phyloP scores from a whole-genome alignment of 2,329 filamentous ascomycete genomes.

The Diplocarpon rosae region DNA sequence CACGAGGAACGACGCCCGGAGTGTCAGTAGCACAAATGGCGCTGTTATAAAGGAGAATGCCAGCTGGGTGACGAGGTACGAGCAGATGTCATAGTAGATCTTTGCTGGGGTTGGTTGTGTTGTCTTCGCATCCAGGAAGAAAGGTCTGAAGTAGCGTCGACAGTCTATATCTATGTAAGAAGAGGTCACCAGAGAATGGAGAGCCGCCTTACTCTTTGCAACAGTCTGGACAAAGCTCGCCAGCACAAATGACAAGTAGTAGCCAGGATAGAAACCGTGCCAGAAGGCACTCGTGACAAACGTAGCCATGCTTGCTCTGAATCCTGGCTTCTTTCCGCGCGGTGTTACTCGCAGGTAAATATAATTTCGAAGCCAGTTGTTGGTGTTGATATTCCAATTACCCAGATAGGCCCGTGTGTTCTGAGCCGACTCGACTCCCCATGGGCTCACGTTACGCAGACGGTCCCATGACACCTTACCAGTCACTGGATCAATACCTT shows the following conservation, averaged over 20 bases:
- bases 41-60: constrained; percentile 72
- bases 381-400: constrained; percentile 98
- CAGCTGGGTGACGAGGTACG: constrained; percentile 67
- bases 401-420: constrained; percentile 88
- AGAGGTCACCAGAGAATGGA: neutral
- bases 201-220: constrained; percentile 65
- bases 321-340: constrained; percentile 90
- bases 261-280: constrained; percentile 97
- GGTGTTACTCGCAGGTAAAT: constrained; percentile 92
- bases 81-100: constrained; percentile 73
- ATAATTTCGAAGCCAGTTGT: constrained; percentile 92
- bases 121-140: constrained; percentile 76
- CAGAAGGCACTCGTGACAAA: constrained; percentile 92
- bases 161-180: constrained; percentile 48
- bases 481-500: constrained; percentile 75
- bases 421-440: constrained; percentile 78
- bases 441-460: constrained; percentile 78
- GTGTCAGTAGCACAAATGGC: constrained; percentile 74
- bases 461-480: constrained; percentile 85
- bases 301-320: constrained; percentile 85
- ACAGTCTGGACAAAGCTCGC: constrained; percentile 86
- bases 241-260: constrained; percentile 83
- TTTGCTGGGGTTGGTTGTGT: constrained; percentile 60
- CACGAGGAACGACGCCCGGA: constrained; percentile 58
- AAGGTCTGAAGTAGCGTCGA: constrained; percentile 79